Conservation (phyloP, 2,329 filamentous ascomycete genomes). For the Beauveria pseudobassiana region DNA sequence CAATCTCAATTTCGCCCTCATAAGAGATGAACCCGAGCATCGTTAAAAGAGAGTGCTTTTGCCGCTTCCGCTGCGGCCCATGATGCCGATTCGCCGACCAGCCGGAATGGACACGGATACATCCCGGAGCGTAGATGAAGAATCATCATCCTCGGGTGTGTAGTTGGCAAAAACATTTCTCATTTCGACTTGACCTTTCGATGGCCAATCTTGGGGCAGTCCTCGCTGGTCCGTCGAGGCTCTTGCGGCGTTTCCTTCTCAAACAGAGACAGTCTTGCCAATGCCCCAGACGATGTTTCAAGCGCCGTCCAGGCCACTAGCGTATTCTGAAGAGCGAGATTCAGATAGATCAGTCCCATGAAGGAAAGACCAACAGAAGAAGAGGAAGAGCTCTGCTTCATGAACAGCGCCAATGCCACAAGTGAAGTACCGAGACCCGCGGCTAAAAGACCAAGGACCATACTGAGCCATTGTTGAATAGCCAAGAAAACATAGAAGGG, state of each 20-base stretch:
- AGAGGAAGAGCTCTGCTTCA: not conserved
- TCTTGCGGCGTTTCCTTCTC: not conserved
- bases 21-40: not conserved
- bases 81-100: not conserved
- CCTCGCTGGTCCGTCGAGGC: not conserved
- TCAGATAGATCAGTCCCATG: not conserved
- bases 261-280: not conserved
- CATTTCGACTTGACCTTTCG: not conserved
- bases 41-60: not conserved
- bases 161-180: not conserved
- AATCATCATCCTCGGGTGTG: not conserved
- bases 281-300: not conserved
- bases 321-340: not conserved
- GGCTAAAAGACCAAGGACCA: not conserved
- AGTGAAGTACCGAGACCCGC: not conserved
- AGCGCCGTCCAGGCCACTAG: not conserved
- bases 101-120: not conserved
- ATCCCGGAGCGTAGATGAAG: not conserved
- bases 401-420: not conserved
- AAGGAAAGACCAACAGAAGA: not conserved
- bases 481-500: not conserved
- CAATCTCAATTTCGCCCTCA: not conserved
- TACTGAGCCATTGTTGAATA: not conserved
- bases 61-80: not conserved
- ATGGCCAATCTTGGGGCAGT: not conserved